Conservation (phyloP, 2,329 filamentous ascomycete species). For the Amauroascus verrucosus region DNA sequence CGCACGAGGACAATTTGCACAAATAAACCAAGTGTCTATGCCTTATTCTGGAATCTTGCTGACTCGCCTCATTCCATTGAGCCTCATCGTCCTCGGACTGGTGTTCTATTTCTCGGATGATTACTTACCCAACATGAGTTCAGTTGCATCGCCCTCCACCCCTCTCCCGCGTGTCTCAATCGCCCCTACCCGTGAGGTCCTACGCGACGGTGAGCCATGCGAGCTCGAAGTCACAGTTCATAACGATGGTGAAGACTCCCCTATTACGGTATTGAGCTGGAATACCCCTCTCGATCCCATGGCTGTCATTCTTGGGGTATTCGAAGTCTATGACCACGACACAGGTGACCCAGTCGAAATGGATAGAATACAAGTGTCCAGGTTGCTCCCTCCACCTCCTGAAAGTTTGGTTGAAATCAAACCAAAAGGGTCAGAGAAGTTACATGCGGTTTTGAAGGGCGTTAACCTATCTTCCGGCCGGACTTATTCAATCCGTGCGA, state of each 20-base stretch:
- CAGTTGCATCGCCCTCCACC: conserved; percentile 1
- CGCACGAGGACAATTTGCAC: too few species aligned
- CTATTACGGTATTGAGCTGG: conserved; percentile 31
- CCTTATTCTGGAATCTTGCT: not conserved
- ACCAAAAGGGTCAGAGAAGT: conserved; percentile 19
- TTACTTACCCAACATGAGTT: not conserved
- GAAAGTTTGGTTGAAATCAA: conserved; percentile 27
- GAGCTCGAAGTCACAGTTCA: conserved; percentile 21
- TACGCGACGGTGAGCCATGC: conserved; percentile 15
- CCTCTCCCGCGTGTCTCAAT: conserved; percentile 14
- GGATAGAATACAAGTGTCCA: conserved; percentile 27
- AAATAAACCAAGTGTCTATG: not conserved
- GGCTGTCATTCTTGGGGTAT: conserved; percentile 23
- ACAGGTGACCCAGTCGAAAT: conserved; percentile 19
- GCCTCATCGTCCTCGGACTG: conserved; percentile 1
- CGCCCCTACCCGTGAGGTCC: conserved; percentile 17
- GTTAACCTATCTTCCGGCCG: conserved; percentile 23
- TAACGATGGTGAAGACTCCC: conserved; percentile 22
- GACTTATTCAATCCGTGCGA: conserved; percentile 26
- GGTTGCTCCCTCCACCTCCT: conserved; percentile 24
- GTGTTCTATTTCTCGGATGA: not conserved
- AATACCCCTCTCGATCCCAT: conserved; percentile 30
- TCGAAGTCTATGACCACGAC: conserved; percentile 22
- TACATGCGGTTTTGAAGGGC: conserved; percentile 22
- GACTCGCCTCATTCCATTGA: not conserved